Conservation (phyloP, 768 basidiomycete species). For the Lactarius sp. region DNA sequence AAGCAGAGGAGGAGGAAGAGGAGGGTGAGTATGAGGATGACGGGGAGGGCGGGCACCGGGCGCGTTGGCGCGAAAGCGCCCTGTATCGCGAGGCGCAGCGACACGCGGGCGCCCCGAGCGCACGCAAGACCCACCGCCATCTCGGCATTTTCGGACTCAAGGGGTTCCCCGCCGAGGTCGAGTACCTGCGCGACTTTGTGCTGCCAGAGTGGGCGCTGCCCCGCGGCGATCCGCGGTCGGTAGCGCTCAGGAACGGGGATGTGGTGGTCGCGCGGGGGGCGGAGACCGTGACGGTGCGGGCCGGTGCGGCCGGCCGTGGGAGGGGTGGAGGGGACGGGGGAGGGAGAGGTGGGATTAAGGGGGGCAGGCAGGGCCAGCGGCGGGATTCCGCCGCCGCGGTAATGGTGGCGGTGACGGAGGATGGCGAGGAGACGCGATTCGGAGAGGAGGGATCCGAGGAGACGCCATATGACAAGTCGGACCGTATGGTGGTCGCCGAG, state of each 20-base stretch:
- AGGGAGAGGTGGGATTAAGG: neutral
- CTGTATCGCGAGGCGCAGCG: slow-evolving; percentile 50
- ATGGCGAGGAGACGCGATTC: neutral
- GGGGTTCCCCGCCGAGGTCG: slow-evolving; percentile 47
- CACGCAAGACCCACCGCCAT: slow-evolving; percentile 49
- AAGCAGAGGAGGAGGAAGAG: slow-evolving; percentile 13
- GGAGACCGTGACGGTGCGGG: neutral
- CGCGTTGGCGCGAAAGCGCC: slow-evolving; percentile 20
- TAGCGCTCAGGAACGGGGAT: slow-evolving; percentile 2
- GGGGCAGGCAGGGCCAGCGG: neutral
- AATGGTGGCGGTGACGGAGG: neutral
- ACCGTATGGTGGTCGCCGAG: slow-evolving; percentile 3
- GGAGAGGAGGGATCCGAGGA: neutral
- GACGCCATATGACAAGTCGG: slow-evolving; percentile 6
- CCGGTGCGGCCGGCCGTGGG: too few relatives aligned
- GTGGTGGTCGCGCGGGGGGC: neutral
- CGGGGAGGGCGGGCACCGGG: neutral
- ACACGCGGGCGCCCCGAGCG: slow-evolving; percentile 39
- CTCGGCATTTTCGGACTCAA: slow-evolving; percentile 52
- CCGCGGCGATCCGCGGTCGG: slow-evolving; percentile 10
- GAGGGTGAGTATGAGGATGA: slow-evolving; percentile 17
- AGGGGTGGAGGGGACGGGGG: too few relatives aligned
- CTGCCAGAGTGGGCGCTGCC: slow-evolving; percentile 46
- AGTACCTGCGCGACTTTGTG: slow-evolving; percentile 49
- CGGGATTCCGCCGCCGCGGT: neutral